Evolutionary conservation across 163 green algal genomes (phyloP), one percentile per base, ranked within the genome.

Genomic region (Prototheca cutis): DNA sequence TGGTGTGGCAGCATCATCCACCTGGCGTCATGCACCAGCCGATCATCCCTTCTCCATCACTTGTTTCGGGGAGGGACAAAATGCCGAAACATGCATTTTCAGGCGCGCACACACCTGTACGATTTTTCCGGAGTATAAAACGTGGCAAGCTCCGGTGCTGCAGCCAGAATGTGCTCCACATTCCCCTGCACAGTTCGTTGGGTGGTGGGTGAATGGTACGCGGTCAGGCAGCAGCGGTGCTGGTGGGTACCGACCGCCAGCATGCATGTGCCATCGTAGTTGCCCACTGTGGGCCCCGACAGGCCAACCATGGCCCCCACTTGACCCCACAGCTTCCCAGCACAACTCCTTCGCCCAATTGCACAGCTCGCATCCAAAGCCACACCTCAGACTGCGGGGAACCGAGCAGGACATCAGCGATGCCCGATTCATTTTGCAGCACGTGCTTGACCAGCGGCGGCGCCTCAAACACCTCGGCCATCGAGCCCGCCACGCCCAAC

Each of bases 401-500:
- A 6, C 54, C 54, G 28, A 64, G 23, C 30, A 10, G 77, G 13
- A 31, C 32, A 30, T 40, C 47, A 53, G 48, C 57, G 33, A 53
- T 67, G 30, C 34, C 19, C 33, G 53, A 62, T 55, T 80, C 55
- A 34, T 81, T 65, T 24, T 55, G 58, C 45, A 94, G 59, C 42
- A 67, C 61, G 25, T 80, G 70, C 70, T 87, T 88, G 27, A 94
- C 63, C 8, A 90, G 53, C 4, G 34, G 8, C 2, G 80, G 77
- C 4, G 86, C 83, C 23, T 79, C 53, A 36, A 90, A 85, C 6
- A 82, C 71, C 66, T 87, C 42, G 58, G 89, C 81, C 48, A 90
- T 51, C 2, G 81, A 88, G 58, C 79, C 57, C 17, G 57, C 71
- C 19, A 89, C 68, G 61, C 74, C 78, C 21, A 72, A 75, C 24